Evolutionary conservation across 192 early-diverging fungal genomes (phyloP).

Genomic region (Tieghemiomyces parasiticus): DNA sequence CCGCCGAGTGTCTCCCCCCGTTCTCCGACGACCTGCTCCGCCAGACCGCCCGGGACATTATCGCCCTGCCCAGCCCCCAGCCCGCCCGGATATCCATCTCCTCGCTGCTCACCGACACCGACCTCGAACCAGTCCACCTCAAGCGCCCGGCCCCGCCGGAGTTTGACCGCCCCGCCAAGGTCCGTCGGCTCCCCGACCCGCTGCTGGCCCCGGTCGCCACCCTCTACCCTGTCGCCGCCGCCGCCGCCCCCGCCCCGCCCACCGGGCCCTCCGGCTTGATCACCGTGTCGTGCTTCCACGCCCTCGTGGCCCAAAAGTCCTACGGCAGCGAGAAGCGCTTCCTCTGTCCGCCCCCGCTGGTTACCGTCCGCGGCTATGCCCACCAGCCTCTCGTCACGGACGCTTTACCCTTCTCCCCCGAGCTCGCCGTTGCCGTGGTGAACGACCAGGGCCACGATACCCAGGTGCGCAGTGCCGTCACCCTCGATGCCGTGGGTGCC

Average conservation of each 20-base stretch:
- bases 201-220: not conserved
- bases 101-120: not conserved
- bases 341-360: slow-evolving; percentile 59
- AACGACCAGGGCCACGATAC: slow-evolving; percentile 30
- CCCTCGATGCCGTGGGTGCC: slow-evolving; percentile 23
- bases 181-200: not conserved
- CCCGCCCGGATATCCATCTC: slow-evolving; percentile 4
- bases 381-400: slow-evolving; percentile 18
- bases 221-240: not conserved
- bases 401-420: slow-evolving; percentile 31
- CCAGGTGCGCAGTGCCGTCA: slow-evolving; percentile 17
- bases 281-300: slow-evolving; percentile 71
- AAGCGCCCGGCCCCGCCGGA: not conserved
- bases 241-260: not conserved
- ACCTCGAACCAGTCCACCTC: not conserved
- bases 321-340: slow-evolving; percentile 88
- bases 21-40: not conserved
- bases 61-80: too few relatives aligned
- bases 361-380: slow-evolving; percentile 31
- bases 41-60: not conserved
- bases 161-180: not conserved
- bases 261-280: slow-evolving; percentile 13
- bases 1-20: slow-evolving; percentile 6
- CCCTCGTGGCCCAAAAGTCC: slow-evolving; percentile 81
- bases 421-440: slow-evolving; percentile 44